A percentile compares a stretch with the other conserved stretches of the same genome.
phyloP scores from a whole-genome alignment of 2,329 filamentous ascomycete genomes.

The Graphilbum sp. region DNA sequence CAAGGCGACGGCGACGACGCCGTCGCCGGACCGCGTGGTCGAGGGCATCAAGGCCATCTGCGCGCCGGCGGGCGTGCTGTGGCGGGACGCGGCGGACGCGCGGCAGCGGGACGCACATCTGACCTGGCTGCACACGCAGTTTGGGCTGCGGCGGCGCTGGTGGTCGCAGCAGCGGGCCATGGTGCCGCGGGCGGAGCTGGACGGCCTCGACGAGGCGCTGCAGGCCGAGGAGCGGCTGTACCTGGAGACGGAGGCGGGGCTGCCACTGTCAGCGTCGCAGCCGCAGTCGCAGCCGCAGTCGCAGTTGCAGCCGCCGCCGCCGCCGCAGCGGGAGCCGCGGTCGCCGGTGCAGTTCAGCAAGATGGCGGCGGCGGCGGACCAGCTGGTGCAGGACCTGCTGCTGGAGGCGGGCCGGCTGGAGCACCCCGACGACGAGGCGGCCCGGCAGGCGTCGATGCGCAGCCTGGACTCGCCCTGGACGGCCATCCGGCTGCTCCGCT shows the following conservation, averaged over 20 bases:
- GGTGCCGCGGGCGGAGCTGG: slow-evolving; percentile 1
- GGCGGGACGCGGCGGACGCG: not conserved
- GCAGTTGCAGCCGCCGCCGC: not conserved
- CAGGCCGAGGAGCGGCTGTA: slow-evolving; percentile 3
- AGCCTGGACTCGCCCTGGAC: slow-evolving; percentile 17
- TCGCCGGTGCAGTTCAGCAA: slow-evolving; percentile 4
- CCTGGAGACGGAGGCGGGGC: not conserved
- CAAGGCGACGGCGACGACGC: no score
- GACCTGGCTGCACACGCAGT: slow-evolving; percentile 7
- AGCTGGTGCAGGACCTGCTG: slow-evolving; percentile 16
- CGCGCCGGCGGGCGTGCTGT: slow-evolving; percentile 2
- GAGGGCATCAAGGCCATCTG: slow-evolving; percentile 8
- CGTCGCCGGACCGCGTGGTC: slow-evolving; percentile 1
- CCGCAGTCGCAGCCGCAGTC: not conserved
- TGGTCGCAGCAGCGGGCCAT: slow-evolving; percentile 3
- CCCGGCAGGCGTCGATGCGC: slow-evolving; percentile 7
- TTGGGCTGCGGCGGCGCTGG: slow-evolving; percentile 6
- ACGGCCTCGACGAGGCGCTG: slow-evolving; percentile 4
- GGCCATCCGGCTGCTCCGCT: slow-evolving; percentile 16
- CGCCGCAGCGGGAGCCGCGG: slow-evolving; percentile 16
- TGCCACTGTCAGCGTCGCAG: not conserved
- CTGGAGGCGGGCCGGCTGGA: slow-evolving; percentile 13
- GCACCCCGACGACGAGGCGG: slow-evolving; percentile 9
- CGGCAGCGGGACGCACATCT: slow-evolving; percentile 4
- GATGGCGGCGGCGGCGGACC: slow-evolving; percentile 11